Base-by-base conservation (phyloP, 1,139 yeast species). In the Zhuliangozyma blackwelliae region DNA sequence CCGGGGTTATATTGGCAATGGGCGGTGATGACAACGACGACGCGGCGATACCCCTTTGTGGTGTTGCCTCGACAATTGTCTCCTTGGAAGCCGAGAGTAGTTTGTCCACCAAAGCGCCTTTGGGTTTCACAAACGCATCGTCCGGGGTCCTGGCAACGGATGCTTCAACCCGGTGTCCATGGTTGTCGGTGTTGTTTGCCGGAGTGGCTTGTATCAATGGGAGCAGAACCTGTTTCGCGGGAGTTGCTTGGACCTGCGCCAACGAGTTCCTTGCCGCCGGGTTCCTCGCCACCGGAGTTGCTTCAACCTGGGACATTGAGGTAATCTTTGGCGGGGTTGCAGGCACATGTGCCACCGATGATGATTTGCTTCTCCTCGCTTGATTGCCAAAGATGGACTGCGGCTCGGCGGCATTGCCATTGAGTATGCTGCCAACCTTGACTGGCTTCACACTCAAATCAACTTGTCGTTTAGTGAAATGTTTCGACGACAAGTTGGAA, bases 381-480 rank as follows among this genome's bases (percentile, higher is more conserved):
- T 33, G 30, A 29, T 61, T 57, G 2, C 61, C 59, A 42, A 65
- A 65, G 9, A 63, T 57, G 21, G 52, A 52, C 12, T 6, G 22
- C 22, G 7, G 22, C 22, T 6, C 7, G 22, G 22, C 22, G 52
- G 40, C 11, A 30, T 38, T 4, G 29, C 26, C 19, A 33, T 19
- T 29, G 19, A n/a, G 20, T 26, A 11, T 26, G 32, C 32, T 21
- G 36, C 22, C 20, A 16, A 32, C 20, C 31, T 32, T 37, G 25
- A 26, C 34, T 22, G 7, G n/a, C 10, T 25, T 33, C 9, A 44
- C 21, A 32, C 40, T 38, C 47, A 74, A 59, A 36, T 74, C 79
- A n/a, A 74, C 72, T 46, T 72, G 74, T 33, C 79, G 51, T 41
- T 68, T 65, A 28, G 70, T 66, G 32, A 74, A 48, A 39, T 63